A percentile compares a stretch with the other conserved stretches of the same genome.
phyloP scores from a whole-genome alignment of 345 rosid genomes.

The Corchorus olitorius region DNA sequence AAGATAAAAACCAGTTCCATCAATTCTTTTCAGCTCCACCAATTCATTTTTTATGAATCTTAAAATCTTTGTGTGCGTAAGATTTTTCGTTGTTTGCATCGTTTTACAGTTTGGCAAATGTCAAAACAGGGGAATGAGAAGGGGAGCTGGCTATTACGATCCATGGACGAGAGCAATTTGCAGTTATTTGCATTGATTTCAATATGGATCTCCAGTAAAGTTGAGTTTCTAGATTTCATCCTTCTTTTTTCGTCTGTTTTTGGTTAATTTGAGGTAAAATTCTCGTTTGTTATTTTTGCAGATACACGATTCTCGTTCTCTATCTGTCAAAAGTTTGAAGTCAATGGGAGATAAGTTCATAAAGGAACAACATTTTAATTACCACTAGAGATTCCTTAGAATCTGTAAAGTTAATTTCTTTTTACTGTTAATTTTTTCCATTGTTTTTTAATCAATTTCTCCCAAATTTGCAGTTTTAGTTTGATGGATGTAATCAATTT shows the following conservation, averaged over 20 bases:
- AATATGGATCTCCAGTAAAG: constrained; percentile 80
- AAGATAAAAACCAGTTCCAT: too few species aligned
- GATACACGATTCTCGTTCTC: constrained; percentile 58
- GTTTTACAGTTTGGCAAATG: constrained; percentile 37
- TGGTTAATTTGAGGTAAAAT: not conserved
- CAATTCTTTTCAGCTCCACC: not conserved
- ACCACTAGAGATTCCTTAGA: constrained; percentile 63
- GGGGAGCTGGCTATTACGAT: constrained; percentile 65
- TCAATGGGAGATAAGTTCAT: constrained; percentile 56
- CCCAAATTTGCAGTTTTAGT: not conserved
- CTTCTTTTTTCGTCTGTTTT: not conserved
- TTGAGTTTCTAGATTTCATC: constrained; percentile 24
- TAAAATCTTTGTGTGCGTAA: not conserved
- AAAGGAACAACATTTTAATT: constrained; percentile 65
- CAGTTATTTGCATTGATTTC: constrained; percentile 71
- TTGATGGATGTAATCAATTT: not conserved
- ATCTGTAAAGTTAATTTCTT: constrained; percentile 51
- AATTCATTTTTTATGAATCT: not conserved
- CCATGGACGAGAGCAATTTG: constrained; percentile 66
- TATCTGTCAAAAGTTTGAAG: constrained; percentile 54
- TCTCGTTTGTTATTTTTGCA: constrained; percentile 10
- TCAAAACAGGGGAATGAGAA: constrained; percentile 23
- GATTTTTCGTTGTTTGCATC: not conserved
- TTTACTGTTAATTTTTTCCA: not conserved
- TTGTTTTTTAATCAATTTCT: not conserved